Percentiles rank a stretch among this genome's conserved stretches.
Conservation (phyloP, 305 asterid species). For the Ruellia speciosa region DNA sequence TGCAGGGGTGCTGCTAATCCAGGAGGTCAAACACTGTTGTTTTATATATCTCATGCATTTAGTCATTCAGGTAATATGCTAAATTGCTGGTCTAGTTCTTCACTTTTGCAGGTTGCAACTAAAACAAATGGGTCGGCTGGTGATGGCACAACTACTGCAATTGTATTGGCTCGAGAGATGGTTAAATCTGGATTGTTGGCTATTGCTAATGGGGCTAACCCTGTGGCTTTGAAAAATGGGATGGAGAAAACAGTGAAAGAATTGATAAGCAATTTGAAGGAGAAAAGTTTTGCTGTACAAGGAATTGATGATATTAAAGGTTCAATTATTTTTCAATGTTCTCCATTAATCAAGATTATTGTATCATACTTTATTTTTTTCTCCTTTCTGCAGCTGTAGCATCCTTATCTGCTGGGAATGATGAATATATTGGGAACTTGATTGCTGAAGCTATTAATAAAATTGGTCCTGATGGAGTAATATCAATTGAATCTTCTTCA, state of each 20-base stretch:
- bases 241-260: constrained; percentile 69
- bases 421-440: constrained; percentile 63
- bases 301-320: constrained; percentile 74
- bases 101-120: constrained; percentile 56
- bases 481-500: constrained; percentile 67
- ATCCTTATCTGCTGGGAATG: constrained; percentile 89
- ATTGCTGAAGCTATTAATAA: constrained; percentile 80
- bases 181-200: constrained; percentile 68
- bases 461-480: constrained; percentile 89
- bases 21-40: constrained; percentile 46
- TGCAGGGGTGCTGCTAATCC: constrained; percentile 68
- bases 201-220: constrained; percentile 79
- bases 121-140: constrained; percentile 81
- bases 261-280: constrained; percentile 50
- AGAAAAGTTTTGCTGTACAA: constrained; percentile 50
- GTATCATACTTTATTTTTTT: neutral
- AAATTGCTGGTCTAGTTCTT: constrained; percentile 12
- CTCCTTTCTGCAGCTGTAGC: constrained; percentile 67
- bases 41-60: constrained; percentile 4
- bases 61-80: constrained; percentile 5
- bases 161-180: constrained; percentile 85
- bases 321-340: constrained; percentile 15
- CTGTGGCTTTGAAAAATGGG: constrained; percentile 68
- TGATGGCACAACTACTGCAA: constrained; percentile 92
- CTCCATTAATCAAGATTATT: constrained; percentile 6